Percentiles rank a stretch among this genome's conserved stretches.
Conservation (phyloP, 345 rosid species). For the Triadica sebifera region DNA sequence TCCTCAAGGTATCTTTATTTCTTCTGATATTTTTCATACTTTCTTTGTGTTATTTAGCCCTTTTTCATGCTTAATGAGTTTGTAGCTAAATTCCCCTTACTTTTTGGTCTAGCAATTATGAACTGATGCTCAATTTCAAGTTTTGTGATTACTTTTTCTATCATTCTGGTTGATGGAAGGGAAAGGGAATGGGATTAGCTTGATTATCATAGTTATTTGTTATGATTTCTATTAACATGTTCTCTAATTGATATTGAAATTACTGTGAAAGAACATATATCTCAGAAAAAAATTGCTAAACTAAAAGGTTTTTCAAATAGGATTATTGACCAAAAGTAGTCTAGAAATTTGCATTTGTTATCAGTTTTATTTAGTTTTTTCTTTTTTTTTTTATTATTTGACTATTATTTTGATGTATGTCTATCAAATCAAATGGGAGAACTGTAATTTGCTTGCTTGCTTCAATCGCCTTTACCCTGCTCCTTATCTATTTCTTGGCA, state of each 20-base stretch:
- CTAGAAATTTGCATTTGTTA: neutral
- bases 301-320: neutral
- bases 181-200: no score
- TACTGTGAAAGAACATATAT: no score
- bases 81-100: no score
- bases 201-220: neutral
- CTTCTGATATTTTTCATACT: neutral
- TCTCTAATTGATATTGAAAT: neutral
- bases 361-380: no score
- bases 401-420: no score
- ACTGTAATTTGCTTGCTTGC: no score
- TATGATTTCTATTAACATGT: neutral
- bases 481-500: no score
- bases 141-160: neutral
- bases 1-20: conserved; percentile 49
- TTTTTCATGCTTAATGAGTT: neutral
- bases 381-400: no score
- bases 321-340: neutral
- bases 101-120: neutral
- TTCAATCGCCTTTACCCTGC: no score
- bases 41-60: neutral
- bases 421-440: no score
- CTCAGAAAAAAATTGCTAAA: no score
- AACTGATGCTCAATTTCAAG: neutral
- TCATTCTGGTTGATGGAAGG: neutral